Base-by-base conservation (phyloP, 306 rosid genomes). In the Cyamopsis tetragonoloba region DNA sequence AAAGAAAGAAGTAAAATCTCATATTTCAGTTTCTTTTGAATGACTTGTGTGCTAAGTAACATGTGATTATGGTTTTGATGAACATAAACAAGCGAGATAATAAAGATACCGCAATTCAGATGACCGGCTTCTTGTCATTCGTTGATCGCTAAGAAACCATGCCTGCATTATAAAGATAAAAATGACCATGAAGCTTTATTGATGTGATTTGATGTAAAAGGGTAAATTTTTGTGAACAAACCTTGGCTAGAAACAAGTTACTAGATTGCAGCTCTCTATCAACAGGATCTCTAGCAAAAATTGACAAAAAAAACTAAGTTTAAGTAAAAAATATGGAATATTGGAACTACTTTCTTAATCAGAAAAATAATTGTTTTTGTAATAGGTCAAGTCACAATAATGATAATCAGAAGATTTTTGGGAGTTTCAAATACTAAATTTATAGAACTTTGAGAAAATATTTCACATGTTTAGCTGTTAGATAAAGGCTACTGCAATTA, bases 61-160 rank as follows among this genome's bases (percentile, higher is more conserved):
- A 47, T 37, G 62, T n/a, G n/a, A n/a, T n/a, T n/a, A n/a, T n/a
- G n/a, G 42, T 74, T n/a, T 62, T 47, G 76, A 62, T 51, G 60
- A 73, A n/a, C n/a, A 30, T 28, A 55, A 13, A 14, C 37, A 35
- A 38, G 12, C 31, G 26, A 35, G 35, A 28, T 47, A 59, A n/a
- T n/a, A n/a, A 30, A 17, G 1, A 19, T 89, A 89, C 98, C 98
- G 81, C 77, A 92, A 77, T 75, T 92, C 98, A 60, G 98, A 92
- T 47, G 98, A 92, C n/a, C 96, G 89, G 76, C 98, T 92, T 85
- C 98, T 85, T 62, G 98, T 89, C 91, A 89, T 82, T 12, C 96
- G 82, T 67, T 89, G 96, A 74, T 91, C 85, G 59, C 86, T 89
- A 41, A 89, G 89, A 80, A 89, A 89, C 98, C 98, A 92, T 10